Percentiles rank a stretch among this genome's conserved stretches.
Conservation (phyloP, 78 protist genomes). For the Isochrysis galbana region DNA sequence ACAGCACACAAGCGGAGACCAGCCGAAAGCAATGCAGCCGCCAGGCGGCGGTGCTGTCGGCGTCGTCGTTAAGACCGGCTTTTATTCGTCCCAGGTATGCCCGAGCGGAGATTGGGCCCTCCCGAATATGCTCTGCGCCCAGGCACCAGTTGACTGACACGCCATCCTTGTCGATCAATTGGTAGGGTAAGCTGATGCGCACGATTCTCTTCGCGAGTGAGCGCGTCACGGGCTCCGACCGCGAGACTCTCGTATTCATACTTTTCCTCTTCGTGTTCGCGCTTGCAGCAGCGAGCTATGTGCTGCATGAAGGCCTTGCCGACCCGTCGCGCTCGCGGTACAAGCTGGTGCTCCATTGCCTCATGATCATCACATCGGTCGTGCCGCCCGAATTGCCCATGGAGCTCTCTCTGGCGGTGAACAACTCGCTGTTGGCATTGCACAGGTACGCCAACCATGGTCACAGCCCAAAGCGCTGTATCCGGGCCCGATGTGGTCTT, state of each 20-base stretch:
- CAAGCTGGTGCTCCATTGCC: constrained; percentile 87
- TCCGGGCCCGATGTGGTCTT: too few species aligned
- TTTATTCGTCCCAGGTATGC: constrained; percentile 90
- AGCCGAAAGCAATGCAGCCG: not conserved
- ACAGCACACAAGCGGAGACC: not conserved
- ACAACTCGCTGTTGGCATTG: constrained; percentile 40
- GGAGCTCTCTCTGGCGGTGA: constrained; percentile 93
- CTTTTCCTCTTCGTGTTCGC: constrained; percentile 87
- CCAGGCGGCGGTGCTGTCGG: constrained; percentile 70
- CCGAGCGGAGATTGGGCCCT: too few species aligned
- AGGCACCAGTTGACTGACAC: too few species aligned
- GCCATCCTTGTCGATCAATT: too few species aligned
- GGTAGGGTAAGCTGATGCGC: constrained; percentile 47
- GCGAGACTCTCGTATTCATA: constrained; percentile 85
- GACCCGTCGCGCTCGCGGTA: constrained; percentile 39
- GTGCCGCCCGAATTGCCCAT: constrained; percentile 99
- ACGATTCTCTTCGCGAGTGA: constrained; percentile 86
- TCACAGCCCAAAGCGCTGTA: too few species aligned
- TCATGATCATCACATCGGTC: constrained; percentile 73
- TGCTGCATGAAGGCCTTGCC: not conserved
- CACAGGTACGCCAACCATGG: too few species aligned
- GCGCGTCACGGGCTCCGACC: constrained; percentile 40
- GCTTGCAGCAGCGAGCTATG: constrained; percentile 51
- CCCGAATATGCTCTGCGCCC: too few species aligned
- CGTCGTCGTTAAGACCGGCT: constrained; percentile 87